A percentile compares a stretch with the other conserved stretches of the same genome.
These are phyloP conservation scores for Potentilla sterilis DNA, from an alignment of 306 rosid species.

Conservation along the genomic window DNA sequence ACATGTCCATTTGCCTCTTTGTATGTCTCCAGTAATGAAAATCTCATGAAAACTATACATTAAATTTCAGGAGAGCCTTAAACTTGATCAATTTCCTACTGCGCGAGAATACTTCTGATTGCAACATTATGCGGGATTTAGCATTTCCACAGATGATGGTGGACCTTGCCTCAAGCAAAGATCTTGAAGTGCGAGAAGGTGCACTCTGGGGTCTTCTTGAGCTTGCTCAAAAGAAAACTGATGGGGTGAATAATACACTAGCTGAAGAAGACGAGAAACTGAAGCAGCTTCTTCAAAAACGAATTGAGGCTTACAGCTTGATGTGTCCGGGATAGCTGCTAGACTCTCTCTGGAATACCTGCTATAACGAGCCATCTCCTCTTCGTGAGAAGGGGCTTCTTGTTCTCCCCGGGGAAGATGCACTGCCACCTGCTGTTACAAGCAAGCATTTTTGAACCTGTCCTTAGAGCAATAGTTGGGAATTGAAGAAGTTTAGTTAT, in stretches of 20 bases:
- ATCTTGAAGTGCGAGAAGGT: slow-evolving; percentile 75
- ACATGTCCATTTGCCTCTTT: too few species aligned
- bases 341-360: too few species aligned
- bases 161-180: slow-evolving; percentile 64
- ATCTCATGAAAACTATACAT: neutral
- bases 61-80: slow-evolving; percentile 71
- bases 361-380: too few species aligned
- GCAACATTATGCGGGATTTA: slow-evolving; percentile 49
- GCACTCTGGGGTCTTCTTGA: slow-evolving; percentile 71
- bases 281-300: slow-evolving; percentile 69
- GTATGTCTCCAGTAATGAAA: neutral
- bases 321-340: too few species aligned
- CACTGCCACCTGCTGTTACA: too few species aligned
- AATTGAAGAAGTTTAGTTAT: too few species aligned
- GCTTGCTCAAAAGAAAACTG: slow-evolving; percentile 42
- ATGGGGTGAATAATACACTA: slow-evolving; percentile 16
- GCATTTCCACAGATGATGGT: slow-evolving; percentile 74
- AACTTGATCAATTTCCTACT: slow-evolving; percentile 72
- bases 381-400: too few species aligned
- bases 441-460: too few species aligned
- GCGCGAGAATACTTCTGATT: slow-evolving; percentile 61
- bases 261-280: slow-evolving; percentile 54
- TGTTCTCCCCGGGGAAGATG: too few species aligned
- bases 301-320: slow-evolving; percentile 3
- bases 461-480: too few species aligned